Evolutionary conservation across 2,329 filamentous ascomycete species (phyloP).

Genomic region (Chaetomium globosum): DNA sequence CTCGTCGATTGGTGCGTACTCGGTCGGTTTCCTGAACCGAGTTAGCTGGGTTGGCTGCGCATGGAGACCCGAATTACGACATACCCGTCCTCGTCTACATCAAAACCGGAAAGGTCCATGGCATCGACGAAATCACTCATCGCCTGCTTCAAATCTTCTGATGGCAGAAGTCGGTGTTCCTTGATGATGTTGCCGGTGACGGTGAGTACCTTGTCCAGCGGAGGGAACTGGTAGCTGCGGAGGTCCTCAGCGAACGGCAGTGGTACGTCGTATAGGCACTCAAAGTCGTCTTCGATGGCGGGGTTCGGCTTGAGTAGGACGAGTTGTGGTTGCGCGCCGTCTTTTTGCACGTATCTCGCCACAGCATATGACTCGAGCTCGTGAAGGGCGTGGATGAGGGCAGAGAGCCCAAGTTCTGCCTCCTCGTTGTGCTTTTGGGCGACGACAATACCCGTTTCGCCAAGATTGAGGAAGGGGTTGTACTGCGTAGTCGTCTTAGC

Average conservation of each 20-base stretch:
- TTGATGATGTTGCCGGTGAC: constrained; percentile 79
- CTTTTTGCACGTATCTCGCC: constrained; percentile 81
- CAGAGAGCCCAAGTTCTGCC: constrained; percentile 81
- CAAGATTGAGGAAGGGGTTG: constrained; percentile 82
- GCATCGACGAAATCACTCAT: constrained; percentile 92
- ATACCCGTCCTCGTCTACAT: constrained; percentile 73
- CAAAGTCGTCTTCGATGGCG: constrained; percentile 71
- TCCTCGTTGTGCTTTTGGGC: constrained; percentile 78
- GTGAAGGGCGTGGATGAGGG: constrained; percentile 82
- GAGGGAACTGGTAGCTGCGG: constrained; percentile 86
- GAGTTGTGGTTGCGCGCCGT: constrained; percentile 75
- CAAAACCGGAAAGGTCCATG: constrained; percentile 80
- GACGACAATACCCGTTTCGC: constrained; percentile 75
- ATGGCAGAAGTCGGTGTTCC: constrained; percentile 82
- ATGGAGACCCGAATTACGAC: constrained; percentile 32
- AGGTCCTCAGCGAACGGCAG: constrained; percentile 93
- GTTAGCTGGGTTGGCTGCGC: constrained; percentile 13
- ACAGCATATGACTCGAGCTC: constrained; percentile 86
- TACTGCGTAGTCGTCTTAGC: constrained; percentile 56
- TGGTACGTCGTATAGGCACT: constrained; percentile 86
- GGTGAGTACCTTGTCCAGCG: constrained; percentile 83
- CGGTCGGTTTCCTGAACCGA: constrained; percentile 48
- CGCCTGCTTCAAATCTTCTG: constrained; percentile 69
- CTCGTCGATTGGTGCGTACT: constrained; percentile 79
- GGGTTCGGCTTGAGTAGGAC: constrained; percentile 74